Evolutionary conservation across 2,329 filamentous ascomycete species (phyloP).

Genomic region (Endocalyx cinctus): DNA sequence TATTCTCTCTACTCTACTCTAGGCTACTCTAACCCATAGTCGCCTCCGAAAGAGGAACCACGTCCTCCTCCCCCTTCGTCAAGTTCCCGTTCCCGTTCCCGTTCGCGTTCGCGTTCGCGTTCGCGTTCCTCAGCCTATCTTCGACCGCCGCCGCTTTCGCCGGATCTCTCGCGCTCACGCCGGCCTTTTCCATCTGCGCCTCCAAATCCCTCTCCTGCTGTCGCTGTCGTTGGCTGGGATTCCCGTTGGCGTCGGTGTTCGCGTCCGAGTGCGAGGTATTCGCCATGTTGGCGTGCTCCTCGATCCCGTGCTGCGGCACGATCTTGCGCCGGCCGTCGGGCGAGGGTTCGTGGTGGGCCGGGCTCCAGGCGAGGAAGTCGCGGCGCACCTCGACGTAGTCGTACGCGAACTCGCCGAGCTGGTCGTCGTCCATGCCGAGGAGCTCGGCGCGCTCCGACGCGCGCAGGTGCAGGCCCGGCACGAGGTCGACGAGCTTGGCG

Average conservation of each 20-base stretch:
- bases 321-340: conserved; percentile 51
- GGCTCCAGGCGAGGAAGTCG: conserved; percentile 85
- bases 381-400: conserved; percentile 86
- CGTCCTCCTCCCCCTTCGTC: conserved; percentile 25
- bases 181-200: conserved; percentile 28
- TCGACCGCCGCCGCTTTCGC: conserved; percentile 12
- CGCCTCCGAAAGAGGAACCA: conserved; percentile 18
- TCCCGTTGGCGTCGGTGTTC: no score
- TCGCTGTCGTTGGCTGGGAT: no score
- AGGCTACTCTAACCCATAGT: conserved; percentile 4
- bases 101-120: no score
- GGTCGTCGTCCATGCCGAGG: conserved; percentile 84
- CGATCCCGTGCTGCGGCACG: conserved; percentile 68
- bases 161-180: conserved; percentile 22
- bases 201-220: no score
- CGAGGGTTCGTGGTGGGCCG: conserved; percentile 62
- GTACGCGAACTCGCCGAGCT: conserved; percentile 86
- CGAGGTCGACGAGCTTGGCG: conserved; percentile 68
- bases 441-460: conserved; percentile 79
- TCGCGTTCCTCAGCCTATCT: background rate
- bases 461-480: conserved; percentile 75
- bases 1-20: background rate
- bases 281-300: conserved; percentile 63
- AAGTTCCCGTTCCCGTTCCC: no score
- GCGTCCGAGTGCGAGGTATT: no score